These are phyloP conservation scores for Climacium dendroides DNA, from an alignment of 225 moss, liverwort and hornwort genomes.

Conservation along the genomic window DNA sequence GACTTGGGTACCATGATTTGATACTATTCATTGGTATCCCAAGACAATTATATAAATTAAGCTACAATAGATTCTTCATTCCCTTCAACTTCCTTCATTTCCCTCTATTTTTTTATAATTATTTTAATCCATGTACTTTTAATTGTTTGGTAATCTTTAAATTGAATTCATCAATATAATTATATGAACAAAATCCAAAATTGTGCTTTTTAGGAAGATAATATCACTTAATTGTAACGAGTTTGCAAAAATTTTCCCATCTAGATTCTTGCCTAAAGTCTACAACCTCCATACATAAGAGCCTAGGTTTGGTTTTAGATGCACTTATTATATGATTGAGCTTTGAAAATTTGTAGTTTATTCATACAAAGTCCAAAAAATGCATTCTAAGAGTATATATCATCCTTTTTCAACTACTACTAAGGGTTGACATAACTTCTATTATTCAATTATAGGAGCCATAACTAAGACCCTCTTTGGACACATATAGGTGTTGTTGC, in stretches of 20 bases:
- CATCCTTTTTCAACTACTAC: not conserved
- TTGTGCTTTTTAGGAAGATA: too few relatives aligned
- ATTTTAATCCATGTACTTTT: not conserved
- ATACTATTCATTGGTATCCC: too few relatives aligned
- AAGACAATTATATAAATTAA: too few relatives aligned
- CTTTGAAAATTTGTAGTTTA: not conserved
- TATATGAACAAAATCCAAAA: too few relatives aligned
- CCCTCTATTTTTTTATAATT: not conserved
- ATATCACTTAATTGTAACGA: too few relatives aligned
- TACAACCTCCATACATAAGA: too few relatives aligned
- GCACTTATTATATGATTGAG: not conserved
- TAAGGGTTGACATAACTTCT: not conserved
- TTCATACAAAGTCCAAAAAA: not conserved
- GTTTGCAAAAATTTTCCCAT: too few relatives aligned
- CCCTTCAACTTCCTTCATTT: not conserved
- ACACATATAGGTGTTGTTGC: not conserved
- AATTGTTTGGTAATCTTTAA: not conserved
- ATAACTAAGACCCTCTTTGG: too few relatives aligned
- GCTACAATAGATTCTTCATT: too few relatives aligned
- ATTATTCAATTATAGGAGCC: too few relatives aligned
- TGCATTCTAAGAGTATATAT: not conserved
- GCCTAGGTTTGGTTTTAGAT: not conserved
- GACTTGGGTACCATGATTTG: too few relatives aligned
- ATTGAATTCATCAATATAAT: too few relatives aligned
- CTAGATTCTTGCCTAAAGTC: not conserved